Conservation (phyloP, 2,329 filamentous ascomycete genomes). For the Sclerotinia glacialis region DNA sequence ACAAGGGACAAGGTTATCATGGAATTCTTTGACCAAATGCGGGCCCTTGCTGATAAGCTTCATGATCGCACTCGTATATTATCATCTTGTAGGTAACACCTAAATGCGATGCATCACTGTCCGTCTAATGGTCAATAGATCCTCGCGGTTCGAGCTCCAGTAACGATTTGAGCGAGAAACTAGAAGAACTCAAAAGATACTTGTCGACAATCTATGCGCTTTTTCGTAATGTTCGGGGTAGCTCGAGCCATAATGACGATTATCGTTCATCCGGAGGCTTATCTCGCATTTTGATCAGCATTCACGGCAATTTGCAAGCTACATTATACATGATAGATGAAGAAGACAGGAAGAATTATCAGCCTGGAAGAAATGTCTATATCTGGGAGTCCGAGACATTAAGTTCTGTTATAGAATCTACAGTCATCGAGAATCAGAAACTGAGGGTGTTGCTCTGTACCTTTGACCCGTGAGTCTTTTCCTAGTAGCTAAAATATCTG, state of each 20-base stretch:
- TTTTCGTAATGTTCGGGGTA: not conserved
- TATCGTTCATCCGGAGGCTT: not conserved
- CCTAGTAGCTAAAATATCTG: not conserved
- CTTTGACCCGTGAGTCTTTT: slow-evolving; percentile 8
- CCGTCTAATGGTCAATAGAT: slow-evolving; percentile 4
- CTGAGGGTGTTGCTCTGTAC: slow-evolving; percentile 14
- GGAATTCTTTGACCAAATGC: slow-evolving; percentile 21
- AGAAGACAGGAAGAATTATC: not conserved
- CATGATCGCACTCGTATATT: not conserved
- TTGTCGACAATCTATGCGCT: not conserved
- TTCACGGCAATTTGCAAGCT: not conserved
- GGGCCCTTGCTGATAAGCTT: slow-evolving; percentile 8
- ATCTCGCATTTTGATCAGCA: not conserved
- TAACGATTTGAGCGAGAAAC: not conserved
- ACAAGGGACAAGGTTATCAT: slow-evolving; percentile 4
- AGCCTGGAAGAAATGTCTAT: accelerated
- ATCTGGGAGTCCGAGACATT: not conserved
- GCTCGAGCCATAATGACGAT: not conserved
- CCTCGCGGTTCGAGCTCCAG: not conserved
- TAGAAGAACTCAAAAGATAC: slow-evolving; percentile 1
- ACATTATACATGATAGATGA: not conserved
- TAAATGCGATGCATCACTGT: not conserved
- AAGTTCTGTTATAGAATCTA: not conserved
- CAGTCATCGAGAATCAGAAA: slow-evolving; percentile 11
- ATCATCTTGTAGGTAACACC: not conserved